Evolutionary conservation across 768 basidiomycete genomes (phyloP), one percentile per base, ranked within the genome.

Genomic region (Lentinula detonsa): DNA sequence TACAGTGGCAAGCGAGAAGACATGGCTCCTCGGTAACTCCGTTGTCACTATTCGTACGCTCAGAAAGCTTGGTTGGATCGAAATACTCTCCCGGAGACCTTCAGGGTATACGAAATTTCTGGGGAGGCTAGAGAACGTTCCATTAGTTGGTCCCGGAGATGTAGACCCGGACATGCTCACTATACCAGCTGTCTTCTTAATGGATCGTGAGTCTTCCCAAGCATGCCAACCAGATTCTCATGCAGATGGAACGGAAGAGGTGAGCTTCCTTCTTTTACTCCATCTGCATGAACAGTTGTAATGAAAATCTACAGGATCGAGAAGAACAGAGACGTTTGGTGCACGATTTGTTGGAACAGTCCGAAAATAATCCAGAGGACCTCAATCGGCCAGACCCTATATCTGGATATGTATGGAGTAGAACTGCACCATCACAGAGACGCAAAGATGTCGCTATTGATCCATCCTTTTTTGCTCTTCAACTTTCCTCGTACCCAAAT

Each of bases 321-420:
- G 60, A 56, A 15, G 71, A 68, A 31, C 23, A 56, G 15, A 39
- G 28, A 10, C 39, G 23, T 31, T 63, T 69, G 35, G 63, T 75
- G n/a, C 68, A 65, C 9, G 62, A 69, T 48, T 54, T 72, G 37
- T 65, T 78, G 50, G 55, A 31, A 13, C 46, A 39, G 39, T 18
- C 63, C 18, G 65, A 66, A 5, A 63, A 66, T 13, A 65, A 67
- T 7, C 35, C 55, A 11, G 57, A 58, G 16, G 48, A 37, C 13
- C 63, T 73, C 6, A 71, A 80, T 5, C 73, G 71, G 42, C 91
- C 91, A 2, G 85, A 92, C 64, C 82, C 90, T 5, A 83, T 92
- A 59, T 90, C 87, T 18, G 92, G 92, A 40, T 94, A 90, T 68
- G 88, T 95, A 40, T 96, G 94, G 94, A 89, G 87, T 63, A 83